Base-by-base conservation (phyloP, 1,139 yeast genomes). In the Blastobotrys arbuscula region DNA sequence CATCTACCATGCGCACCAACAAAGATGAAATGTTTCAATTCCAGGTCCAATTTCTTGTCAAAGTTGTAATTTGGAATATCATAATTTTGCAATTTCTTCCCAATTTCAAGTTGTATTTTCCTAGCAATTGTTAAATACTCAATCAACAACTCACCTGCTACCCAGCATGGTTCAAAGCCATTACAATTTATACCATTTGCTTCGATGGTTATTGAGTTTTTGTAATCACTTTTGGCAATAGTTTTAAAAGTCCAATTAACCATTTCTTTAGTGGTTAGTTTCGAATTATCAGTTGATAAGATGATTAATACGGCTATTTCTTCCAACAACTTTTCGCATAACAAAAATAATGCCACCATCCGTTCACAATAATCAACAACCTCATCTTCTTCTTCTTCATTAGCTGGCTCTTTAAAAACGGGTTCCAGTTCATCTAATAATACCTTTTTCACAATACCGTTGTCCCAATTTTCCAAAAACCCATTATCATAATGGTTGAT, bases 1-100 rank as follows among this genome's bases (percentile, higher is more conserved):
- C 49, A 45, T 23, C 30, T 26, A n/a, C 49, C 49, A 15, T 36
- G 15, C 13, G n/a, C 7, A 16, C 45, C 41, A 16, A 45, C 49
- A 45, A 45, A 45, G 13, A 45, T 12, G 19, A 41, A 41, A n/a
- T 39, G 34, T 18, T 34, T n/a, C 35, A 45, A 23, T 7, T 20
- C 35, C 13, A 10, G 15, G 19, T 21, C 33, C 15, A 34, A 23
- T 3, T 20, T 2, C 19, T 26, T 19, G 19, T 21, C 13, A 23
- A 42, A 19, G 19, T 23, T 16, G 18, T 5, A 16, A 2, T 15
- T 24, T 2, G 31, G 6, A 16, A 23, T 3, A 21, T 36, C 26
- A 15, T 4, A 28, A 7, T 30, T 26, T n/a, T 37, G 39, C 19
- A 41, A 23, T n/a, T n/a, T 30, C 34, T 28, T 20, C 20, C 16